phyloP scores from a whole-genome alignment of 2,329 filamentous ascomycete genomes.

The Phoma sp. region DNA sequence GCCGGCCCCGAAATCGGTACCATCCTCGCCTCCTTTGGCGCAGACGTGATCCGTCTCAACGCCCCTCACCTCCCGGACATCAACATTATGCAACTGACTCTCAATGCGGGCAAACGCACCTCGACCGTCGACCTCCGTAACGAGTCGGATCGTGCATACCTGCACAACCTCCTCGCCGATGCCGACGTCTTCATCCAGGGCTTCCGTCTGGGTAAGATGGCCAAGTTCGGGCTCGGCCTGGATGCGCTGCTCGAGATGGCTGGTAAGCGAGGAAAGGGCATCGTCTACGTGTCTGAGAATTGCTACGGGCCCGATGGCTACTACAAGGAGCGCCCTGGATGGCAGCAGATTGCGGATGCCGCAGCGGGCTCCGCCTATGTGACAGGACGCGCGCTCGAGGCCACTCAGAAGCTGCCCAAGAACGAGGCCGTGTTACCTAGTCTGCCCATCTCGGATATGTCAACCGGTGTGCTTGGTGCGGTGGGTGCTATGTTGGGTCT shows the following conservation, averaged over 20 bases:
- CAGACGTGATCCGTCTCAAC: conserved; percentile 52
- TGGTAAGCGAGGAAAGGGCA: conserved; percentile 49
- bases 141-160: conserved; percentile 29
- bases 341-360: conserved; percentile 57
- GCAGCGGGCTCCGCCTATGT: conserved; percentile 49
- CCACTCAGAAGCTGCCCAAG: conserved; percentile 30
- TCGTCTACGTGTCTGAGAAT: conserved; percentile 59
- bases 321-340: conserved; percentile 55
- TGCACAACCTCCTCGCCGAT: conserved; percentile 51
- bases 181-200: conserved; percentile 61
- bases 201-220: conserved; percentile 55
- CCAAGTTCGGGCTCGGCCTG: conserved; percentile 51
- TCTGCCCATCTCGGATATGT: conserved; percentile 40
- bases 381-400: conserved; percentile 43
- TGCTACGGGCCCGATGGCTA: conserved; percentile 58
- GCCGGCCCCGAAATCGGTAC: conserved; percentile 49
- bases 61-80: conserved; percentile 45
- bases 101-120: conserved; percentile 53
- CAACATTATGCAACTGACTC: conserved; percentile 43
- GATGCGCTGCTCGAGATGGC: conserved; percentile 51
- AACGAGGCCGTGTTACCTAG: conserved; percentile 31
- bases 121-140: conserved; percentile 53
- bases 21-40: conserved; percentile 49
- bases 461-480: conserved; percentile 34
- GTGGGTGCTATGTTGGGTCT: conserved; percentile 35